phyloP scores from a whole-genome alignment of 768 basidiomycete genomes.

The Cystobasidium tubakii region DNA sequence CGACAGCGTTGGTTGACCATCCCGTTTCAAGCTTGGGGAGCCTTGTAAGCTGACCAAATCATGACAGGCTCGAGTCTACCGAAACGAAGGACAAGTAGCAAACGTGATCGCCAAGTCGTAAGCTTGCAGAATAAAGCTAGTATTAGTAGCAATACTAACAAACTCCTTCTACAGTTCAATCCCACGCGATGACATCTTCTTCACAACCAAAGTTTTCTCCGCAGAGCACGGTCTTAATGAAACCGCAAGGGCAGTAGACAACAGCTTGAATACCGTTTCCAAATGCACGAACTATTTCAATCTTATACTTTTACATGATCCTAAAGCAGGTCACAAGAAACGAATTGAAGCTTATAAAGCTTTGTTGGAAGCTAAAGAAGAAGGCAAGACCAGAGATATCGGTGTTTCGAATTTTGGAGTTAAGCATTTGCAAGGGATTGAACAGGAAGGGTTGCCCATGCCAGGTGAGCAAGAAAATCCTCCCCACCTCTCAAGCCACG shows the following conservation, averaged over 20 bases:
- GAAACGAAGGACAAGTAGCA: constrained; percentile 29
- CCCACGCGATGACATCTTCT: constrained; percentile 34
- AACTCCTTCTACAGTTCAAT: not conserved
- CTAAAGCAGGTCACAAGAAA: constrained; percentile 48
- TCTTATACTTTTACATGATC: constrained; percentile 51
- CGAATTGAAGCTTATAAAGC: constrained; percentile 43
- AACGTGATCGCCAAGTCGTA: constrained; percentile 20
- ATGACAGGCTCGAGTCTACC: constrained; percentile 27
- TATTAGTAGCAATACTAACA: not conserved
- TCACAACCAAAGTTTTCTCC: constrained; percentile 43
- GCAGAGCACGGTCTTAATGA: constrained; percentile 40
- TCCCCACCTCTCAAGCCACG: too few relatives aligned
- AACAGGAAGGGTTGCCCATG: constrained; percentile 48
- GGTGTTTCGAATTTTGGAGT: constrained; percentile 77
- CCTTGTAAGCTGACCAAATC: not conserved
- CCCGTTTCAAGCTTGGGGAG: not conserved
- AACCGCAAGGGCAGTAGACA: not conserved
- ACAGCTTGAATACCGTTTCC: not conserved
- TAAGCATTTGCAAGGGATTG: constrained; percentile 59
- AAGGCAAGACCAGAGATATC: constrained; percentile 71
- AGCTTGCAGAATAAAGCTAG: not conserved
- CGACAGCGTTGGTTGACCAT: constrained; percentile 13
- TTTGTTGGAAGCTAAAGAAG: constrained; percentile 64
- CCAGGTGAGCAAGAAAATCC: too few relatives aligned
- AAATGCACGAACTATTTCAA: constrained; percentile 36